A percentile compares a stretch with the other conserved stretches of the same genome.
Evolutionary conservation across 768 basidiomycete genomes (phyloP).

Genomic region (Mrakia gelida): DNA sequence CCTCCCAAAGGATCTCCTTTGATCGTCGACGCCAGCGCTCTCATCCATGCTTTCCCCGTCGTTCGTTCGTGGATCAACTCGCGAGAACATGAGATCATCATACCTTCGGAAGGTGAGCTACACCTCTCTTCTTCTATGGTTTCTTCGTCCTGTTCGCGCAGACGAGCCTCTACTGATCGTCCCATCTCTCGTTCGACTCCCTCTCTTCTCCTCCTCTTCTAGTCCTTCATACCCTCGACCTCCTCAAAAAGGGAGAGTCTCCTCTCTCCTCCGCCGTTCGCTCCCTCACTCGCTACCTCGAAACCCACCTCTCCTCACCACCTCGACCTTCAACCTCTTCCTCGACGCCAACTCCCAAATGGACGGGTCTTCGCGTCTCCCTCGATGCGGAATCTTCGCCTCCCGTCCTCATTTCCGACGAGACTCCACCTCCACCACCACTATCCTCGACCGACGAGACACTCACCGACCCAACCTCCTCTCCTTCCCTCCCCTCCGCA

Average conservation of each 20-base stretch:
- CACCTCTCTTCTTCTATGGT: background rate
- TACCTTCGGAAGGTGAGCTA: slow-evolving; percentile 78
- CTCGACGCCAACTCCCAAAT: background rate
- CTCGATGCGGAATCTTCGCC: background rate
- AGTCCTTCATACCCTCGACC: slow-evolving; percentile 87
- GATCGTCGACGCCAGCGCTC: slow-evolving; percentile 5
- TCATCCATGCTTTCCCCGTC: slow-evolving; percentile 10
- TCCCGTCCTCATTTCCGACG: background rate
- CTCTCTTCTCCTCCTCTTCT: slow-evolving; percentile 21
- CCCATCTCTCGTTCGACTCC: background rate
- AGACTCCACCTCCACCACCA: background rate
- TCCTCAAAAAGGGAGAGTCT: slow-evolving; percentile 84
- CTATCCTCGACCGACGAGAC: background rate
- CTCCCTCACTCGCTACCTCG: slow-evolving; percentile 78
- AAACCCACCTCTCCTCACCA: slow-evolving; percentile 62
- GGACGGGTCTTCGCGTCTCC: slow-evolving; percentile 15
- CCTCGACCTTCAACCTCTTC: background rate
- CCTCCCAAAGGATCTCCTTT: background rate
- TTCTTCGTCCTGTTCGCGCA: background rate
- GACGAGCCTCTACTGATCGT: background rate
- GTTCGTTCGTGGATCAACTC: background rate
- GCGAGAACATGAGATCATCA: slow-evolving; percentile 56
- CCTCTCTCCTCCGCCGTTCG: slow-evolving; percentile 75
- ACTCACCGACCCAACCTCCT: background rate
- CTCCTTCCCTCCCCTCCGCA: background rate